Base-by-base conservation (phyloP, 176 grass and related monocot species). In the Oryza brachyantha region DNA sequence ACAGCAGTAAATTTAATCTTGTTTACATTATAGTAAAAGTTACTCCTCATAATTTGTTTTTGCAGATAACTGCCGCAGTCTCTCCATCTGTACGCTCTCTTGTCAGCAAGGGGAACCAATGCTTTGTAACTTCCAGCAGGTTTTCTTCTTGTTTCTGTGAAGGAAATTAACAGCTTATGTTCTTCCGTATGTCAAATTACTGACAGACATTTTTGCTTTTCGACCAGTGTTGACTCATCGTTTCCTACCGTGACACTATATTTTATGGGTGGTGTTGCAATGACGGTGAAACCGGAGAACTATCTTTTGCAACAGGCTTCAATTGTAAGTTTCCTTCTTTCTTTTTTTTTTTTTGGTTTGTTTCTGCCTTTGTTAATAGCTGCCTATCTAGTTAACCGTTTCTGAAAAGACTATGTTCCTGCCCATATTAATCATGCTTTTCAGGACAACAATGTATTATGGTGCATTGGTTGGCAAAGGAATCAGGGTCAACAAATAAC, bases 381-480 rank as follows among this genome's bases (percentile, higher is more conserved):
- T 83, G 29, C 42, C 50, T 29, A 60, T 82, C 74, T 68, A 58
- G 32, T 36, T 43, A 63, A 74, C 3, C 79, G 26, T 14, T 81
- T 85, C 52, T 79, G 55, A 35, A 36, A 8, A 14, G 27, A 74
- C 9, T 2, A 74, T 76, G 13, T 76, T 68, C 84, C 59, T 21
- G 38, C n/a, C n/a, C 41, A 59, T 54, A 43, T 67, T 83, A 74
- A 80, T 61, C 16, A 50, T 91, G 59, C 8, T 69, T 83, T 95
- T 64, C 84, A 99, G 96, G 96, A 85, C 17, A 89, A 86, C 84
- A 76, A 46, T 68, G 81, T 84, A 69, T 50, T 91, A 73, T 99
- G 96, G 96, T 99, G 96, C 79, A 93, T 99, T 81, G 96, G 96
- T 52, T 99, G 96, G 96, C 92, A 91, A 89, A 99, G 81, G 62